Evolutionary conservation across 106 monocot species (phyloP), one percentile per base, ranked within the genome.

Genomic region (Apostasia shenzhenica): DNA sequence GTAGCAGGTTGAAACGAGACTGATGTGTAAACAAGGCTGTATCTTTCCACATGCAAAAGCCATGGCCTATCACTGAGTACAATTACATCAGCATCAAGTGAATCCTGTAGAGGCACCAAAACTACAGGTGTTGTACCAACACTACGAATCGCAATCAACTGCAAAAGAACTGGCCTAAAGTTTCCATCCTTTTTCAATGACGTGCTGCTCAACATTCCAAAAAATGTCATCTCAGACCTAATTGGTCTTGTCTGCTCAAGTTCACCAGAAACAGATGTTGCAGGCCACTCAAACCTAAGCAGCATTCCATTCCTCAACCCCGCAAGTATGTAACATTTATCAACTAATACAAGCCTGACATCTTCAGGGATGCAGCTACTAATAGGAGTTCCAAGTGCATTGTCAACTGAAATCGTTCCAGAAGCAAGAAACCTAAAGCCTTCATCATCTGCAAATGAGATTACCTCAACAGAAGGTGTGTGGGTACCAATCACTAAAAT

Each of bases 281-380:
- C 57, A 69, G 92, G 79, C 85, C 84, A 99, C 78, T 99, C 99
- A 90, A 85, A 93, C 6, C 93, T 84, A 56, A 99, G 90, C 48
- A 99, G 81, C 85, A 99, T 85, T 74, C 99, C 99, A 83, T 99
- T 99, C 81, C 99, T 86, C 75, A 99, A 69, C n/a, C 99, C 99
- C 45, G 87, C 74, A 79, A 99, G 87, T 58, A 99, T 44, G 76
- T 99, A 99, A 56, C 74, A 67, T 57, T 54, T 72, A 64, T 84
- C 93, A 73, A 81, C 85, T 71, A 74, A 77, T 48, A 99, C 90
- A 70, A 93, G 60, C 67, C 81, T 87, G 63, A 93, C 90, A 80
- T 86, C 76, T 83, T 99, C 87, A 52, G 99, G 99, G 10, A 99
- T 80, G 72, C 90, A 90, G 3, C 93, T 90, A 76, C 80, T 76